These are phyloP conservation scores for Senecio squalidus DNA, from an alignment of 140 eudicot genomes.

Conservation along the genomic window DNA sequence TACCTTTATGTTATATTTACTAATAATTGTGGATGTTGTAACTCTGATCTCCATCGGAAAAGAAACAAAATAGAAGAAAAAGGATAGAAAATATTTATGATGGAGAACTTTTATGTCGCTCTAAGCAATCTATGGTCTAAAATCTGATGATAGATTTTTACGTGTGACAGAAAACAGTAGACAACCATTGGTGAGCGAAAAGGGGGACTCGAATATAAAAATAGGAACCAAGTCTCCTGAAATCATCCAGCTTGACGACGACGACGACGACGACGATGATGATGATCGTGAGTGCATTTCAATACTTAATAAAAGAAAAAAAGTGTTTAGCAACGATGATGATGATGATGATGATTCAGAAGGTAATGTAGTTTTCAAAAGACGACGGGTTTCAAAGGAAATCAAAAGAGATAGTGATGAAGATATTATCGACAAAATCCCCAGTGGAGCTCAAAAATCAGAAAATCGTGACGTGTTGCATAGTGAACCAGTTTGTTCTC, in stretches of 20 bases:
- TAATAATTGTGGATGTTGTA: too few relatives aligned
- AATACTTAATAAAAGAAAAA: conserved; percentile 15
- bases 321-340: background rate
- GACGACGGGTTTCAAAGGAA: background rate
- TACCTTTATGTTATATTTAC: too few relatives aligned
- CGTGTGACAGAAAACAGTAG: conserved; percentile 14
- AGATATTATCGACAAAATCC: background rate
- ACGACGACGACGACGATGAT: conserved; percentile 16
- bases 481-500: background rate
- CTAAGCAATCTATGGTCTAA: too few relatives aligned
- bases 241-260: conserved; percentile 16
- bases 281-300: conserved; percentile 1
- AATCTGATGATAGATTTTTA: conserved; percentile 9
- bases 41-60: too few relatives aligned
- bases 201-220: background rate
- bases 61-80: too few relatives aligned
- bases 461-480: background rate
- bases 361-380: background rate
- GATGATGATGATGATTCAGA: background rate
- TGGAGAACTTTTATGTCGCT: too few relatives aligned
- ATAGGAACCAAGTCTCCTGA: background rate
- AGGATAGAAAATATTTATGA: too few relatives aligned
- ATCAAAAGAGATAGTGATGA: background rate
- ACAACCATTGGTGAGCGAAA: background rate
- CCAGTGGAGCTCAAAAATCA: background rate